A percentile compares a stretch with the other conserved stretches of the same genome.
Evolutionary conservation across 2,329 filamentous ascomycete genomes (phyloP).

Genomic region (Verruconis gallopava): DNA sequence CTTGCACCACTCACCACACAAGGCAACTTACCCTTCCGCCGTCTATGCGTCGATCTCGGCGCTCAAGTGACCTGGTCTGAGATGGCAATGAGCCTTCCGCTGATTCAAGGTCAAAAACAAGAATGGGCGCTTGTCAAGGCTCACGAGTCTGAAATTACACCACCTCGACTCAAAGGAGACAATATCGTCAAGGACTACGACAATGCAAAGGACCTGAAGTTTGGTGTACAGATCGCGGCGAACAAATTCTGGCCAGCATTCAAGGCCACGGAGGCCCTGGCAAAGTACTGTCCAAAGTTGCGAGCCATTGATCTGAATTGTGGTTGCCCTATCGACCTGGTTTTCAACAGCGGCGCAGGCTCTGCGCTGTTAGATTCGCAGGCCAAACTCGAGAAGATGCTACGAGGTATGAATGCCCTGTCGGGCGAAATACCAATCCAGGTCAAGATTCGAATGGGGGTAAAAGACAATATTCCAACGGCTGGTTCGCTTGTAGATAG

Average conservation of each 20-base stretch:
- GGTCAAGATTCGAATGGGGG: conserved; percentile 87
- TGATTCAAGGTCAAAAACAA: conserved; percentile 77
- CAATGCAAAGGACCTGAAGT: conserved; percentile 69
- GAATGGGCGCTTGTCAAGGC: conserved; percentile 95
- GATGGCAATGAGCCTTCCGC: conserved; percentile 86
- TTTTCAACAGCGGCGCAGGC: conserved; percentile 77
- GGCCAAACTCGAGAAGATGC: conserved; percentile 83
- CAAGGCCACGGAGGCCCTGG: conserved; percentile 75
- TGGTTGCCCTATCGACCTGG: conserved; percentile 90
- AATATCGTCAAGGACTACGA: conserved; percentile 64
- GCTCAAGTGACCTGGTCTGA: conserved; percentile 94
- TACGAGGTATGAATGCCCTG: conserved; percentile 90
- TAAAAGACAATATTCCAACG: conserved; percentile 64
- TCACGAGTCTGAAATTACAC: conserved; percentile 65
- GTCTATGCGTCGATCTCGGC: conserved; percentile 78
- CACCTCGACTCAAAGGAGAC: conserved; percentile 37
- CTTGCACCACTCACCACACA: conserved; percentile 94
- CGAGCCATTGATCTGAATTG: conserved; percentile 93
- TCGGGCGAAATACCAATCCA: conserved; percentile 86
- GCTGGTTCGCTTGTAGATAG: conserved; percentile 72
- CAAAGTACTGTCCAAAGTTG: conserved; percentile 63
- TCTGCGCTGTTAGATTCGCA: conserved; percentile 83
- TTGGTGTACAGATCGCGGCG: conserved; percentile 84
- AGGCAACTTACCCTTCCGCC: conserved; percentile 87
- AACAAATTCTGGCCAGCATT: conserved; percentile 85